Evolutionary conservation across 352 stramenopile genomes (phyloP).

Genomic region (Globisporangium nagaii): DNA sequence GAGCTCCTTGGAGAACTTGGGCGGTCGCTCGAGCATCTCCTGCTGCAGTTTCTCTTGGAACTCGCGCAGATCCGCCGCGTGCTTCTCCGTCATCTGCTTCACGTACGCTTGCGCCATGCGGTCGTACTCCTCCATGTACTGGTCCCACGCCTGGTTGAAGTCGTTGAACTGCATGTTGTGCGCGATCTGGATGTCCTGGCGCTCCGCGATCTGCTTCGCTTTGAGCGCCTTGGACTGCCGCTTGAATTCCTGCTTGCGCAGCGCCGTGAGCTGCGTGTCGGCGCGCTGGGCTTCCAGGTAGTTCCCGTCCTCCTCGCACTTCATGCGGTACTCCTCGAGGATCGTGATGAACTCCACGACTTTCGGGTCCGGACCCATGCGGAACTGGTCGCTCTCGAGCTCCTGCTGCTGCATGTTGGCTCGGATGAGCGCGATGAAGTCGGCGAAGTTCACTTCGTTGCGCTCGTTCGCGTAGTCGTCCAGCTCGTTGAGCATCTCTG

Average conservation of each 20-base stretch:
- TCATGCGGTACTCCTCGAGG: slow-evolving; percentile 91
- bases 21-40: slow-evolving; percentile 80
- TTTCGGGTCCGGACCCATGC: slow-evolving; percentile 79
- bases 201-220: slow-evolving; percentile 87
- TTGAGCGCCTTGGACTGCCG: slow-evolving; percentile 89
- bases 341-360: slow-evolving; percentile 93
- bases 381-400: slow-evolving; percentile 38
- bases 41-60: slow-evolving; percentile 89
- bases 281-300: slow-evolving; percentile 91
- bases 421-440: slow-evolving; percentile 64
- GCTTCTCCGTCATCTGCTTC: slow-evolving; percentile 92
- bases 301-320: slow-evolving; percentile 93
- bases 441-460: slow-evolving; percentile 49
- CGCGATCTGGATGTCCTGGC: slow-evolving; percentile 92
- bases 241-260: slow-evolving; percentile 90
- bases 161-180: slow-evolving; percentile 95
- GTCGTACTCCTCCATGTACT: slow-evolving; percentile 95
- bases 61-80: slow-evolving; percentile 73
- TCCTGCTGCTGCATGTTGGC: slow-evolving; percentile 34
- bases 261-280: slow-evolving; percentile 79
- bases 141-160: slow-evolving; percentile 93
- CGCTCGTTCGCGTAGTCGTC: slow-evolving; percentile 51
- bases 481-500: slow-evolving; percentile 67
- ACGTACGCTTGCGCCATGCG: slow-evolving; percentile 93
- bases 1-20: slow-evolving; percentile 92